Percentiles rank a stretch among this genome's conserved stretches.
Conservation (phyloP, 202 grass and related monocot species). For the Setaria viridis region DNA sequence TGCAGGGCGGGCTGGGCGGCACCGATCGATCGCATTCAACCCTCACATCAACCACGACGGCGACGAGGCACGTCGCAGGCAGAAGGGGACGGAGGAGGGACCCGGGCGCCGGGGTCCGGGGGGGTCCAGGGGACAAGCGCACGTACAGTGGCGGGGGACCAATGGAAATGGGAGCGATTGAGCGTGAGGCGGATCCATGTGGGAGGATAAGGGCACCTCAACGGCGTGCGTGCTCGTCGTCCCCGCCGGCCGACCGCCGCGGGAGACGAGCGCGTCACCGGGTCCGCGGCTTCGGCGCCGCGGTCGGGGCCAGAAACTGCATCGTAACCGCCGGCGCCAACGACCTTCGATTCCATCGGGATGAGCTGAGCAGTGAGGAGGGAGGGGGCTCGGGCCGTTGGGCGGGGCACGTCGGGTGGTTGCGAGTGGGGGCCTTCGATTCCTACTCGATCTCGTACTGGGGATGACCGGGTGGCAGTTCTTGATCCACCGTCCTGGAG, state of each 20-base stretch:
- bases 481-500: no score
- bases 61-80: neutral
- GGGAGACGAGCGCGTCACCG: neutral
- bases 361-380: neutral
- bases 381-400: neutral
- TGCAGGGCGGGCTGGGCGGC: neutral
- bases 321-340: conserved; percentile 44
- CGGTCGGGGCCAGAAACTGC: conserved; percentile 43
- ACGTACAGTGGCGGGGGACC: neutral
- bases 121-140: conserved; percentile 16
- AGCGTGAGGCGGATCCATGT: conserved; percentile 22
- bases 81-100: neutral
- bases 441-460: no score
- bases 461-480: no score
- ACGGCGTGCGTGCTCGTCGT: conserved; percentile 2
- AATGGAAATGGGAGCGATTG: neutral
- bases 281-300: neutral
- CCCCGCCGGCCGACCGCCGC: neutral
- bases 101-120: neutral
- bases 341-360: neutral
- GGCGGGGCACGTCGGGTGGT: conserved; percentile 13
- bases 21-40: conserved; percentile 1
- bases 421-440: neutral
- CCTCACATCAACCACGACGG: neutral
- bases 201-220: conserved; percentile 1